Evolutionary conservation across 2,329 filamentous ascomycete species (phyloP), one percentile per base, ranked within the genome.

Genomic region (Exophiala oligosperma): DNA sequence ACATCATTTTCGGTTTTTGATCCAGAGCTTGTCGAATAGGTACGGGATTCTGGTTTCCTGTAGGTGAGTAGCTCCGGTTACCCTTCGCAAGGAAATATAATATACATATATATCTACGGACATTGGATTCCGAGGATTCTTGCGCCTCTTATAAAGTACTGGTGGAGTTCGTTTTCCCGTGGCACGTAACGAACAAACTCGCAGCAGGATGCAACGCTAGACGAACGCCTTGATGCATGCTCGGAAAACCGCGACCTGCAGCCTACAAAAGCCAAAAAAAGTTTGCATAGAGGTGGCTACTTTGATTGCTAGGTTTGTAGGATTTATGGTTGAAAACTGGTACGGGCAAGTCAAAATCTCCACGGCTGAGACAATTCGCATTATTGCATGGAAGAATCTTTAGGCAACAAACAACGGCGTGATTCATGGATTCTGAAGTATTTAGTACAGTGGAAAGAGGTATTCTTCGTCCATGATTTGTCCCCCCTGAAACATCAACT

Each of bases 361-460:
- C 23, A 28, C 46, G 24, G 24, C 28, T 28, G 26, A 21, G 17
- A 48, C 46, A 21, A 28, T 38, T 2, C 21, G 21, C 21, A 24
- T 43, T n/a, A 6, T 41, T 8, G n/a, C 35, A 5, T 26, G 49
- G 28, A 3, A 17, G 29, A 23, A 21, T 32, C 21, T 26, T 52
- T 52, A 52, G 12, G 54, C 51, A 29, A 35, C 17, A 9, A 40
- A 38, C 44, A 61, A 55, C 47, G 29, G 7, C 9, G 29, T 35
- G 2, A 35, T 8, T 8, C 9, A 29, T 40, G 38, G 43, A 59
- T 37, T 41, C 46, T 24, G 58, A 61, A 38, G 35, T 49, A 38
- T n/a, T 49, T 14, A 59, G 52, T 43, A 49, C 52, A 23, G 51
- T 61, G 29, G 57, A 29, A 21, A 41, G 52, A 40, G 55, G 61